Evolutionary conservation across 495 filamentous ascomycete species (phyloP), one percentile per base, ranked within the genome.

Genomic region (Durotheca rogersii): DNA sequence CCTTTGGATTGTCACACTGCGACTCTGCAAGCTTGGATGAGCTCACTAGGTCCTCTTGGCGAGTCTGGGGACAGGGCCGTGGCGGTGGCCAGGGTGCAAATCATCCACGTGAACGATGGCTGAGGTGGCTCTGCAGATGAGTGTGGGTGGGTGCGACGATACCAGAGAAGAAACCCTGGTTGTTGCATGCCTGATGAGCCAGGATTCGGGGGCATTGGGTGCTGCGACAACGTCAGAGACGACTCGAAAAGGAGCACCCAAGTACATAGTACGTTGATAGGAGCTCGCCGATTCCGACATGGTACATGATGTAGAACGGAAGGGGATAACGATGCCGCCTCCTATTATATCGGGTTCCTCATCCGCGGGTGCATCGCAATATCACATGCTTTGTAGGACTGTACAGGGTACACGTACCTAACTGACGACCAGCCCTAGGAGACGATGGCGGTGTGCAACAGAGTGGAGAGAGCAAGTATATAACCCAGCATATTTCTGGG

Each of bases 381-480:
- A 37, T 56, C 53, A 56, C 53, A 56, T 56, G 53, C 46, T 46
- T 44, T 37, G 14, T 35, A 39, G 36, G 40, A 35, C 41, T 27
- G 41, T 12, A 6, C 21, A n/a, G 20, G 6, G 38, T 43, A 34
- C 39, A 41, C 47, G 33, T 12, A 38, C 31, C 23, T 55, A 39
- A 45, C 54, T 43, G 46, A 52, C 43, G 40, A 40, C 55, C 43
- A 23, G 48, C 36, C 21, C 41, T 41, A 44, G 44, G 19, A 34
- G 35, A 41, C 47, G 39, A 58, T 51, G 57, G 61, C 61, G 61
- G 61, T 64, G 61, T 61, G 61, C 53, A 58, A 37, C 45, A 48
- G 43, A 53, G 61, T 64, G 61, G 61, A 47, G 61, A 58, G 51
- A 17, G 49, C n/a, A n/a, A n/a, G n/a, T n/a, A 56, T 48, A 44